Conservation (phyloP, 73 alveolate genomes). For the Blepharisma japonicum region DNA sequence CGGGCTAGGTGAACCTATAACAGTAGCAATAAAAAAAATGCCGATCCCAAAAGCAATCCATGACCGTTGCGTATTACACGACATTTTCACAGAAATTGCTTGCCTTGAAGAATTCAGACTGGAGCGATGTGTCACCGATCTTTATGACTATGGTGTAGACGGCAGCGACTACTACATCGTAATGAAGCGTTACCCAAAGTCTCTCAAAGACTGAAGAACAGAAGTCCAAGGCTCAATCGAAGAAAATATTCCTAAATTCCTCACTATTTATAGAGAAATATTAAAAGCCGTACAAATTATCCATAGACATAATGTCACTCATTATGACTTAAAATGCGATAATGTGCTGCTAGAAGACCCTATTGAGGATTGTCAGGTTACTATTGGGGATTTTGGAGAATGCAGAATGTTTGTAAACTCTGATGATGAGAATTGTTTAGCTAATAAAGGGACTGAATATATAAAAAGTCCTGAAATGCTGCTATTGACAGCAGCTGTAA, state of each 20-base stretch:
- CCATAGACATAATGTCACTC: conserved; percentile 91
- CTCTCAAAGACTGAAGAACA: conserved; percentile 92
- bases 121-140: conserved; percentile 90
- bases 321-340: conserved; percentile 97
- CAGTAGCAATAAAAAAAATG: conserved; percentile 94
- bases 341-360: conserved; percentile 83
- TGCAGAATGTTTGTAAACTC: conserved; percentile 93
- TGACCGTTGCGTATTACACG: conserved; percentile 93
- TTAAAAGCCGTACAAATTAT: conserved; percentile 83
- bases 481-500: conserved; percentile 76
- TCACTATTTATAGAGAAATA: conserved; percentile 87
- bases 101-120: conserved; percentile 92
- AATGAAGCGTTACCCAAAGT: conserved; percentile 89
- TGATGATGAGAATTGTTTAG: conserved; percentile 89
- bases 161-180: conserved; percentile 87
- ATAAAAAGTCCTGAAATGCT: conserved; percentile 99
- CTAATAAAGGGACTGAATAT: conserved; percentile 96
- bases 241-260: conserved; percentile 85
- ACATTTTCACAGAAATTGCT: conserved; percentile 94
- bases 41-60: conserved; percentile 85
- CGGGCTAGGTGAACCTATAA: conserved; percentile 80
- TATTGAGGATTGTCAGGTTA: conserved; percentile 72
- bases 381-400: conserved; percentile 96
- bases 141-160: conserved; percentile 96
- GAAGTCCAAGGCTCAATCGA: conserved; percentile 62